These are phyloP conservation scores for Conticribra weissflogii DNA, from an alignment of 108 stramenopile genomes.

Conservation along the genomic window DNA sequence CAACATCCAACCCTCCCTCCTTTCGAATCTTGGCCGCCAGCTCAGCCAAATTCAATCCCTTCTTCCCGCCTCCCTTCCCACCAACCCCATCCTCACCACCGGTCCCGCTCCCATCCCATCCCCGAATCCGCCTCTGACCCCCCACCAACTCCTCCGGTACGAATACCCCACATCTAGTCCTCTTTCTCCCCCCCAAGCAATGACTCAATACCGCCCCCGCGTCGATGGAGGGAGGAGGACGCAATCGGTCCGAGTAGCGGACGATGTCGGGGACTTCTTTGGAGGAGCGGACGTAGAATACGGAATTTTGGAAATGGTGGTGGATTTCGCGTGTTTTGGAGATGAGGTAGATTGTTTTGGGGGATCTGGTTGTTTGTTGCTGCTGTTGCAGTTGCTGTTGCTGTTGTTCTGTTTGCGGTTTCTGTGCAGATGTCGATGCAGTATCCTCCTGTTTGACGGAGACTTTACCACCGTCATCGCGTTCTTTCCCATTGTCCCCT, in stretches of 20 bases:
- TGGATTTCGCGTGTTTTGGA: constrained; percentile 69
- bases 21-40: constrained; percentile 45
- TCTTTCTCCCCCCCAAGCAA: constrained; percentile 55
- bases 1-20: constrained; percentile 42
- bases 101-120: not conserved
- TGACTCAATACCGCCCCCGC: constrained; percentile 32
- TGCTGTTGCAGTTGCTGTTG: not conserved
- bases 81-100: constrained; percentile 11
- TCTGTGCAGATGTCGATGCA: too few species aligned
- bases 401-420: too few species aligned
- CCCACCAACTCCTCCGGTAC: constrained; percentile 63
- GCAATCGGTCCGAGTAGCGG: constrained; percentile 52
- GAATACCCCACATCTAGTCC: constrained; percentile 44
- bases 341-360: constrained; percentile 55
- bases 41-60: constrained; percentile 53
- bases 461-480: constrained; percentile 10
- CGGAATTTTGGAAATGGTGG: constrained; percentile 63
- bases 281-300: constrained; percentile 58
- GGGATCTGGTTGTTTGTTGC: constrained; percentile 29
- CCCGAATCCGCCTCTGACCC: constrained; percentile 18
- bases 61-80: constrained; percentile 20
- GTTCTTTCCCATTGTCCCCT: not conserved
- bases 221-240: constrained; percentile 42
- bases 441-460: not conserved
- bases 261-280: constrained; percentile 67